Evolutionary conservation across 768 basidiomycete species (phyloP).

Genomic region (Clavaria fumosa): DNA sequence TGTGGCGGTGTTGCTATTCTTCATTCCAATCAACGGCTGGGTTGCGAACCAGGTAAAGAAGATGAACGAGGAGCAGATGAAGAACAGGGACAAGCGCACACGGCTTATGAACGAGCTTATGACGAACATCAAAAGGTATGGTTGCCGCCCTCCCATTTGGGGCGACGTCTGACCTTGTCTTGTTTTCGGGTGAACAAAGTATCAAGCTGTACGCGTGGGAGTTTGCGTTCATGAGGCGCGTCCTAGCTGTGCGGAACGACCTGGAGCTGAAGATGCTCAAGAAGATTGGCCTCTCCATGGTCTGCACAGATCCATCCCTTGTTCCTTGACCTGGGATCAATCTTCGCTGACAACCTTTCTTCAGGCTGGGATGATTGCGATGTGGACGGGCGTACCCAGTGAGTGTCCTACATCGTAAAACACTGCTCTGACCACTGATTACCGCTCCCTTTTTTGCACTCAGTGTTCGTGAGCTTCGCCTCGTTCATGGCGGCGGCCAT

Average conservation of each 20-base stretch:
- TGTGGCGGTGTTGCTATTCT: slow-evolving; percentile 76
- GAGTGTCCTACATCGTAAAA: no score
- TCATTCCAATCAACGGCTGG: slow-evolving; percentile 56
- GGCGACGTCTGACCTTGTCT: not conserved
- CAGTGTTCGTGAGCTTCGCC: slow-evolving; percentile 65
- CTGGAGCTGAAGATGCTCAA: slow-evolving; percentile 68
- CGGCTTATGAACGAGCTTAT: slow-evolving; percentile 88
- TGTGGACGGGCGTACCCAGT: no score
- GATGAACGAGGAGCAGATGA: slow-evolving; percentile 87
- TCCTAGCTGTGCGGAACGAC: slow-evolving; percentile 70
- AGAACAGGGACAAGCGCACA: slow-evolving; percentile 73
- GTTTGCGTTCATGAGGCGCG: slow-evolving; percentile 66
- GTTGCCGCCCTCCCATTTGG: not conserved
- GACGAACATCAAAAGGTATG: slow-evolving; percentile 72
- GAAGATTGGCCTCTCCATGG: slow-evolving; percentile 53
- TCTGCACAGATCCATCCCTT: not conserved
- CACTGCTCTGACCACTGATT: no score
- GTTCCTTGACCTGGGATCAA: not conserved
- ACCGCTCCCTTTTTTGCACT: no score
- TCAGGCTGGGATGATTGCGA: slow-evolving; percentile 11
- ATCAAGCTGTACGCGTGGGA: slow-evolving; percentile 96
- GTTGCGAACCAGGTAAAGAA: slow-evolving; percentile 57
- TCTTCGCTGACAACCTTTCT: not conserved
- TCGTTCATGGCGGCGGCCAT: slow-evolving; percentile 63
- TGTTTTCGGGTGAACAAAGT: slow-evolving; percentile 21